Conservation (phyloP, 2,329 filamentous ascomycete genomes). For the Dactylellina cionopaga region DNA sequence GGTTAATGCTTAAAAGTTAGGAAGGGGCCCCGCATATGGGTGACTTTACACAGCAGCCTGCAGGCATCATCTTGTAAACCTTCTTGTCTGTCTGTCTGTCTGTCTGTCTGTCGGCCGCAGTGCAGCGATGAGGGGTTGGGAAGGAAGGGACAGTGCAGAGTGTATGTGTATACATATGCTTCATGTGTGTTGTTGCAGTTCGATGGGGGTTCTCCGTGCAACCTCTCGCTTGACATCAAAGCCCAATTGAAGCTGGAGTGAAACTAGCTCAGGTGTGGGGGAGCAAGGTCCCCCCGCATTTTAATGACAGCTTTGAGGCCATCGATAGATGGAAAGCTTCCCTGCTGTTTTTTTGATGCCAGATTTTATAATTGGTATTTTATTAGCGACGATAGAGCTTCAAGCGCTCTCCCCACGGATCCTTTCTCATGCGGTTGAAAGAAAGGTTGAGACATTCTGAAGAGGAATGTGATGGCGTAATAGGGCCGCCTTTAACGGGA, state of each 20-base stretch:
- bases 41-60: slow-evolving; percentile 44
- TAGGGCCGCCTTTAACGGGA: slow-evolving; percentile 47
- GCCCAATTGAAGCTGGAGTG: slow-evolving; percentile 22
- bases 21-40: slow-evolving; percentile 41
- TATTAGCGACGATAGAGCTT: slow-evolving; percentile 2
- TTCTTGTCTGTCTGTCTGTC: neutral
- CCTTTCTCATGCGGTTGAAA: slow-evolving; percentile 17
- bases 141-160: too few relatives aligned
- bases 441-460: slow-evolving; percentile 51
- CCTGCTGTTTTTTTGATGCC: neutral
- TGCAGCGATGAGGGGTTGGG: slow-evolving; percentile 38
- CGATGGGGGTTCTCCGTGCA: slow-evolving; percentile 37
- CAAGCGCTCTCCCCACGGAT: slow-evolving; percentile 32
- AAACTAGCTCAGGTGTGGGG: slow-evolving; percentile 44
- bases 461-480: slow-evolving; percentile 53
- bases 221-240: slow-evolving; percentile 7
- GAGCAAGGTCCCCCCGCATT: slow-evolving; percentile 49
- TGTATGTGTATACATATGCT: neutral
- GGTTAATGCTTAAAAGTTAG: slow-evolving; percentile 31
- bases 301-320: slow-evolving; percentile 27
- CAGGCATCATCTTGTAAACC: slow-evolving; percentile 35
- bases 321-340: slow-evolving; percentile 20
- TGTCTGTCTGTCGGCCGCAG: slow-evolving; percentile 33
- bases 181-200: slow-evolving; percentile 25
- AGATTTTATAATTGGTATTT: slow-evolving; percentile 20